Percentiles rank a stretch among this genome's conserved stretches.
These are phyloP conservation scores for Diophrys appendiculata DNA, from an alignment of 73 alveolate genomes.

Conservation along the genomic window DNA sequence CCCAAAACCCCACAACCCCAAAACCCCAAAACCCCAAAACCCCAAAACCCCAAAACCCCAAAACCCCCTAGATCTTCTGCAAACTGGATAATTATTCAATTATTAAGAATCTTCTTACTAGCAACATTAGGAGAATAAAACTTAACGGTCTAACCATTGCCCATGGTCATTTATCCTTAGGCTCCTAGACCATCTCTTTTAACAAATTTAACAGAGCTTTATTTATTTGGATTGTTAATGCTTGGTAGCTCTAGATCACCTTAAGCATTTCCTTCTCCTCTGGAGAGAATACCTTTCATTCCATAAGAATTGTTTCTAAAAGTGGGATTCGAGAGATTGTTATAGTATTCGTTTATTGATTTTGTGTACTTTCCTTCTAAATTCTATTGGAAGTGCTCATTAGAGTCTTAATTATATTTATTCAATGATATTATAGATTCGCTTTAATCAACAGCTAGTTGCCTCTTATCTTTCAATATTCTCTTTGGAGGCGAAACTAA, in stretches of 20 bases:
- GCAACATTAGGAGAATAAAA: too few species aligned
- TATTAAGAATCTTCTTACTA: too few species aligned
- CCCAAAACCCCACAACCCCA: too few species aligned
- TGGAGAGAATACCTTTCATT: constrained; percentile 5
- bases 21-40: too few species aligned
- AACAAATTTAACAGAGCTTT: too few species aligned
- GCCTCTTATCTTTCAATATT: not conserved
- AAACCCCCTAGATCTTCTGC: too few species aligned
- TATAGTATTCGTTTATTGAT: not conserved
- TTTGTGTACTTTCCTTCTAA: not conserved
- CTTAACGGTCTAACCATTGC: too few species aligned
- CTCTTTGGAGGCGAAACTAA: not conserved
- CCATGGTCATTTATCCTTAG: too few species aligned
- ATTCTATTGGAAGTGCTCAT: not conserved
- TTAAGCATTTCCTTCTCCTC: not conserved
- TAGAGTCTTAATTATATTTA: not conserved
- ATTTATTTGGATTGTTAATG: too few species aligned
- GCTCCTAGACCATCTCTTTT: too few species aligned
- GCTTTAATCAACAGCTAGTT: not conserved
- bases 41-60: too few species aligned
- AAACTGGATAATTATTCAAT: too few species aligned
- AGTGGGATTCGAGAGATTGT: not conserved
- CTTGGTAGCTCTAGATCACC: not conserved
- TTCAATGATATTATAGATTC: not conserved
- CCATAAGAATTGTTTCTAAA: constrained; percentile 10